Conservation (phyloP, 2,329 filamentous ascomycete species). For the Ascochyta fabae region DNA sequence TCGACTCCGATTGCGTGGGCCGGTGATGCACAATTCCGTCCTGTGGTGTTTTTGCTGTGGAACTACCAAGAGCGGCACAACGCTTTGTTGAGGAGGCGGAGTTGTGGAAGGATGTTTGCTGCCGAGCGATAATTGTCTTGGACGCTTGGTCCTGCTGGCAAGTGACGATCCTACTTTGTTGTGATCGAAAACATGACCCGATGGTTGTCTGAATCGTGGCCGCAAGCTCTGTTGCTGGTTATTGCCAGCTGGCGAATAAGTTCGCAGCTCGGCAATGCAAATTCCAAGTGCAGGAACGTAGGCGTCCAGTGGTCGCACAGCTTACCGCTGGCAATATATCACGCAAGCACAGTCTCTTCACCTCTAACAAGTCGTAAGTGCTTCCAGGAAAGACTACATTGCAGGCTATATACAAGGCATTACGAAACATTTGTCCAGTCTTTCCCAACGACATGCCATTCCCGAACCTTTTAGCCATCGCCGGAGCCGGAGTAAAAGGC, state of each 20-base stretch:
- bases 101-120: constrained; percentile 2
- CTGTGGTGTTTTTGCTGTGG: neutral
- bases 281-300: neutral
- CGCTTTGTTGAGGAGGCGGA: neutral
- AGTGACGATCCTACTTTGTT: constrained; percentile 4
- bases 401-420: neutral
- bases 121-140: constrained; percentile 13
- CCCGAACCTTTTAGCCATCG: neutral
- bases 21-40: neutral
- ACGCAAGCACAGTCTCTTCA: neutral
- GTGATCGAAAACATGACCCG: neutral
- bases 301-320: neutral
- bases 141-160: constrained; percentile 14
- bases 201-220: neutral
- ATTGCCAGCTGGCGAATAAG: neutral
- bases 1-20: neutral
- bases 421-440: neutral
- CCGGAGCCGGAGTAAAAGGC: constrained; percentile 7
- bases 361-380: neutral
- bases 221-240: neutral
- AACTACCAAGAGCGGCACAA: constrained; percentile 6
- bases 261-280: neutral
- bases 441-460: neutral
- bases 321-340: constrained; percentile 5
- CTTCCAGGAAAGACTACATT: neutral